Percentiles rank a stretch among this genome's conserved stretches.
Evolutionary conservation across 805 yeast genomes (phyloP).

Genomic region (Wickerhamomyces queroliae): DNA sequence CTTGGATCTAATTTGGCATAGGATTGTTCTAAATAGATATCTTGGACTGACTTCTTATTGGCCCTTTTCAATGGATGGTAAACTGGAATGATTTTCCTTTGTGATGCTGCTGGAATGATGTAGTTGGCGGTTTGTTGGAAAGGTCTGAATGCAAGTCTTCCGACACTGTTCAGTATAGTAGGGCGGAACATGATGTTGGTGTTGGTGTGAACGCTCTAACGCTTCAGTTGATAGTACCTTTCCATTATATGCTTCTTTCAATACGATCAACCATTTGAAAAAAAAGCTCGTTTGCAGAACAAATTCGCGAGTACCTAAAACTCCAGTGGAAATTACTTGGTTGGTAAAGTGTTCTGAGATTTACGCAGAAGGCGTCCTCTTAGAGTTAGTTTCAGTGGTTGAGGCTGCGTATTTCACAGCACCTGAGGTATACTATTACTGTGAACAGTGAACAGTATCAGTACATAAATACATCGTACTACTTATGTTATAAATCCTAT

Average conservation of each 20-base stretch:
- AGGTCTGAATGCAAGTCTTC: background rate
- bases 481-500: background rate
- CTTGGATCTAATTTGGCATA: slow-evolving; percentile 57
- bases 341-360: too few relatives aligned
- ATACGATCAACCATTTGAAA: background rate
- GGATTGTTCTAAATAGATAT: background rate
- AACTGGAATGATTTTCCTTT: slow-evolving; percentile 22
- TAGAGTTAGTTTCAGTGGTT: too few relatives aligned
- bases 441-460: too few relatives aligned
- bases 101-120: slow-evolving; percentile 8
- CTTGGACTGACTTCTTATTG: slow-evolving; percentile 2
- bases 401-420: too few relatives aligned
- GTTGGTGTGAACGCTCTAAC: too few relatives aligned
- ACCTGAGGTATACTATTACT: too few relatives aligned
- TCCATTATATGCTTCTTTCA: too few relatives aligned
- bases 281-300: background rate
- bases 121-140: background rate
- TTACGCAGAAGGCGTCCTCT: too few relatives aligned
- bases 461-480: background rate
- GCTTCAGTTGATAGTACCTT: too few relatives aligned
- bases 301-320: background rate
- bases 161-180: background rate
- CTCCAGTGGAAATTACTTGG: too few relatives aligned
- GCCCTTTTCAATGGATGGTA: slow-evolving; percentile 21
- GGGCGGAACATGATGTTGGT: background rate